Evolutionary conservation across 805 yeast species (phyloP).

Genomic region (Kuraishia borneana): DNA sequence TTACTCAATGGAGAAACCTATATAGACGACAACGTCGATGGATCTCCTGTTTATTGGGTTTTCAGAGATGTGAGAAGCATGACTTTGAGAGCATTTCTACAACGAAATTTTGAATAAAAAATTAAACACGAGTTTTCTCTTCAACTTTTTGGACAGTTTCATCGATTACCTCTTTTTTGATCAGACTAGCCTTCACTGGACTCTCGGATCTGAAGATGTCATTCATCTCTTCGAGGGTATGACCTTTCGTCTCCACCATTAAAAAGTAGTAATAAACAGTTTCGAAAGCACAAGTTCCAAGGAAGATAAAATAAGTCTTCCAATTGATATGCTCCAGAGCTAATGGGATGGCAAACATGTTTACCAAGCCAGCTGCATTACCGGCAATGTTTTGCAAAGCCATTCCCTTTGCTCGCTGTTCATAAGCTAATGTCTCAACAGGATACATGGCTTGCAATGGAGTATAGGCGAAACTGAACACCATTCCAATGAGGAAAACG

Average conservation of each 20-base stretch:
- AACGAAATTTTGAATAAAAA: too few relatives aligned
- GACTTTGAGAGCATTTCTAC: too few relatives aligned
- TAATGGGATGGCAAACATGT: constrained; percentile 16
- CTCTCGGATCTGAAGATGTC: constrained; percentile 16
- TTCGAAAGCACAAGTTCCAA: constrained; percentile 18
- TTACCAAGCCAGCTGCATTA: constrained; percentile 11
- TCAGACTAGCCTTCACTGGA: neutral
- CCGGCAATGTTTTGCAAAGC: constrained; percentile 19
- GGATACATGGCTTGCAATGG: neutral
- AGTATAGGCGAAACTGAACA: neutral
- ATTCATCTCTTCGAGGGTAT: constrained; percentile 27
- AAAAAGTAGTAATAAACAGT: constrained; percentile 19
- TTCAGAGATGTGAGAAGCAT: too few relatives aligned
- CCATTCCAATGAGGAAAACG: neutral
- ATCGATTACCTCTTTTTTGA: too few relatives aligned
- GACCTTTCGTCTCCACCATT: constrained; percentile 25
- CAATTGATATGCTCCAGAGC: constrained; percentile 25
- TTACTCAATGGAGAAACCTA: too few relatives aligned
- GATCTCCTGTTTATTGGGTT: too few relatives aligned
- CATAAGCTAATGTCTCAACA: constrained; percentile 24
- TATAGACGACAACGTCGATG: too few relatives aligned
- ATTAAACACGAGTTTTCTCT: too few relatives aligned
- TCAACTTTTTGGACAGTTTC: too few relatives aligned
- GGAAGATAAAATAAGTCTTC: constrained; percentile 23
- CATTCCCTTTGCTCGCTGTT: constrained; percentile 31